Evolutionary conservation across 495 filamentous ascomycete species (phyloP).

Genomic region (Daldinia caldariorum): DNA sequence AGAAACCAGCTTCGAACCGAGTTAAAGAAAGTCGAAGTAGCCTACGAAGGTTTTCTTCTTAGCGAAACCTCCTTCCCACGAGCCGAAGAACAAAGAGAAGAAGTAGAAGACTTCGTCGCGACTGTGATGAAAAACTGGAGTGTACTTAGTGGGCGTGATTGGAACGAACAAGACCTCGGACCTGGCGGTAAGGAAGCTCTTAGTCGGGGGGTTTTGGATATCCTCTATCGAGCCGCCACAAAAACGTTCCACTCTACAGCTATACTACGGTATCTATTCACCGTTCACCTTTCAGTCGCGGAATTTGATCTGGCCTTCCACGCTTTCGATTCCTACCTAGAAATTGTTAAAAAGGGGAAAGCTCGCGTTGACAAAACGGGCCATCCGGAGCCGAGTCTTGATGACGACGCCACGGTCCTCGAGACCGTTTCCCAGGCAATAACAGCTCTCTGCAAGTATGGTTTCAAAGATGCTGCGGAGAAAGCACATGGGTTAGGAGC

Average conservation of each 20-base stretch:
- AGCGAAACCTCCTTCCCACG: conserved; percentile 82
- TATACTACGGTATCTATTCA: conserved; percentile 87
- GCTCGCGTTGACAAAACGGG: conserved; percentile 81
- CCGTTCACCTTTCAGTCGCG: conserved; percentile 82
- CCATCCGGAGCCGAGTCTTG: conserved; percentile 74
- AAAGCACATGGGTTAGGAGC: conserved; percentile 74
- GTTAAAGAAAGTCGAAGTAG: conserved; percentile 75
- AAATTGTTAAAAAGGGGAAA: conserved; percentile 83
- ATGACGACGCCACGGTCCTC: conserved; percentile 77
- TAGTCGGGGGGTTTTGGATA: conserved; percentile 78
- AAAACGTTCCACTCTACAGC: conserved; percentile 94
- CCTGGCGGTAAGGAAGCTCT: conserved; percentile 78
- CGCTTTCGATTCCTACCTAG: conserved; percentile 88
- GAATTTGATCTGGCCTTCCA: conserved; percentile 89
- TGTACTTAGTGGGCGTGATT: conserved; percentile 75
- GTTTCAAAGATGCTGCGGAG: conserved; percentile 75
- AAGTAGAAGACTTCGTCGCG: conserved; percentile 83
- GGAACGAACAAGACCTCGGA: conserved; percentile 80
- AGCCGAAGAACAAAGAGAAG: conserved; percentile 75
- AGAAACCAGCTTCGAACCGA: conserved; percentile 75
- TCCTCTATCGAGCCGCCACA: conserved; percentile 85
- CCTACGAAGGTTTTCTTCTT: conserved; percentile 77
- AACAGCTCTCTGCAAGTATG: conserved; percentile 81
- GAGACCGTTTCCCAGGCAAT: conserved; percentile 81
- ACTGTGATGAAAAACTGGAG: conserved; percentile 86